These are phyloP conservation scores for Fusarium sp. DNA, from an alignment of 2,329 filamentous ascomycete genomes.

Conservation along the genomic window DNA sequence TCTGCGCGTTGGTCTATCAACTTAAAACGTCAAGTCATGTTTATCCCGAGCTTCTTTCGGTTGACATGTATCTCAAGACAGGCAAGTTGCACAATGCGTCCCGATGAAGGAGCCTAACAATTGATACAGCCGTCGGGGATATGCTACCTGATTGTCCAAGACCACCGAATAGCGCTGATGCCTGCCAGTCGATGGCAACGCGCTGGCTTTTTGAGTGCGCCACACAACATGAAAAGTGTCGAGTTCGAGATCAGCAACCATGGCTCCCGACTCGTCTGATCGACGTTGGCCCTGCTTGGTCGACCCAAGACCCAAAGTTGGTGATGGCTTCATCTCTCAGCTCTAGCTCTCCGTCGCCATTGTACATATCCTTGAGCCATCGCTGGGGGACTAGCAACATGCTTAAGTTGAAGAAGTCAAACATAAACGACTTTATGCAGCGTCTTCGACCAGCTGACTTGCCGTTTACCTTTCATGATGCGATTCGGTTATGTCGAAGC, in stretches of 20 bases:
- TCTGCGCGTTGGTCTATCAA: background rate
- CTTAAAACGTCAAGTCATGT: background rate
- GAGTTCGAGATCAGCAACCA: background rate
- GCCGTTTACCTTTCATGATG: background rate
- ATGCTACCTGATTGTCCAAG: background rate
- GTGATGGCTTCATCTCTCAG: background rate
- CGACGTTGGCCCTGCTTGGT: background rate
- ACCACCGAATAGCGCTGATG: background rate
- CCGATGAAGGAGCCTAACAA: background rate
- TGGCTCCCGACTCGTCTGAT: background rate
- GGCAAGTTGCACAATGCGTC: background rate
- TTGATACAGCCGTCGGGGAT: background rate
- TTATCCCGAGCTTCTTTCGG: background rate
- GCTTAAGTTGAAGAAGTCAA: background rate
- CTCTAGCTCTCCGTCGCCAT: background rate
- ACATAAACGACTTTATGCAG: background rate
- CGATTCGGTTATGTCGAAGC: background rate
- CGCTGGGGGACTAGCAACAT: background rate
- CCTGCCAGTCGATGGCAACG: background rate
- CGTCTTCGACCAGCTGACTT: background rate
- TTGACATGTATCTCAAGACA: background rate
- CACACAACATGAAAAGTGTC: background rate
- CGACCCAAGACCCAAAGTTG: background rate
- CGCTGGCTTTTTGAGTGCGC: background rate
- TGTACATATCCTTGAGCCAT: background rate